Evolutionary conservation across 2,329 filamentous ascomycete species (phyloP).

Genomic region (Clonostachys rosea): DNA sequence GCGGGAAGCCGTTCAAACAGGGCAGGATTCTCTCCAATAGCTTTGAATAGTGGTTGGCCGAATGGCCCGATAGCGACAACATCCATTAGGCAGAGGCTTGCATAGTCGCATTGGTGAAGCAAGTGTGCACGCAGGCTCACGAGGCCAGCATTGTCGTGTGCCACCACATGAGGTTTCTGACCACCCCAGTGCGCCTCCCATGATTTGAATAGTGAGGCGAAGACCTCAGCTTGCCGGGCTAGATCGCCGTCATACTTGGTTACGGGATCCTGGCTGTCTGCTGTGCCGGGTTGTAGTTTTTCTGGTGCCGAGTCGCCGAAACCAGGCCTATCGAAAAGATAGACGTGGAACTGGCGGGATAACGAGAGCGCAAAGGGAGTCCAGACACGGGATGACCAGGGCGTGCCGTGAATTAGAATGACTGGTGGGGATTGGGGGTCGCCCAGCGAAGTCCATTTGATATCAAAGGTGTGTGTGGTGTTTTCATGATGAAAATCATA

Average conservation of each 20-base stretch:
- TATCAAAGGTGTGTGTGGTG: conserved; percentile 15
- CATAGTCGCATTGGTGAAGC: conserved; percentile 25
- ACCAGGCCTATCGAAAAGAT: conserved; percentile 39
- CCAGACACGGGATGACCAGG: conserved; percentile 38
- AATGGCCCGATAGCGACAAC: conserved; percentile 36
- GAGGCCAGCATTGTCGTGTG: conserved; percentile 38
- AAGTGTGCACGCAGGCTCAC: conserved; percentile 30
- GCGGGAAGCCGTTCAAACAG: conserved; percentile 26
- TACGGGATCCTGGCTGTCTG: neutral
- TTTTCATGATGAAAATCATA: conserved; percentile 21
- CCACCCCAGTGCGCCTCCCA: conserved; percentile 18
- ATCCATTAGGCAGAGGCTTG: conserved; percentile 32
- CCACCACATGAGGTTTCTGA: conserved; percentile 27
- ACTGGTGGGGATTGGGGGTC: conserved; percentile 18
- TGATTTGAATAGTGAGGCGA: conserved; percentile 26
- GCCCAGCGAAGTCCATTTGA: conserved; percentile 27
- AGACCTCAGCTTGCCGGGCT: conserved; percentile 26
- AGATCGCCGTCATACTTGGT: conserved; percentile 25
- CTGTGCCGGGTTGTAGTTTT: conserved; percentile 4
- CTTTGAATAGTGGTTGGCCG: conserved; percentile 34
- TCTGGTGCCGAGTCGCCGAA: conserved; percentile 30
- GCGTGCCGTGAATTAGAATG: conserved; percentile 40
- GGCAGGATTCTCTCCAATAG: conserved; percentile 22
- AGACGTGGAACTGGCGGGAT: conserved; percentile 25
- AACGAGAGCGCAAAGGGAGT: conserved; percentile 23